These are phyloP conservation scores for Silene conica DNA, from an alignment of 148 eudicot species.

Conservation along the genomic window DNA sequence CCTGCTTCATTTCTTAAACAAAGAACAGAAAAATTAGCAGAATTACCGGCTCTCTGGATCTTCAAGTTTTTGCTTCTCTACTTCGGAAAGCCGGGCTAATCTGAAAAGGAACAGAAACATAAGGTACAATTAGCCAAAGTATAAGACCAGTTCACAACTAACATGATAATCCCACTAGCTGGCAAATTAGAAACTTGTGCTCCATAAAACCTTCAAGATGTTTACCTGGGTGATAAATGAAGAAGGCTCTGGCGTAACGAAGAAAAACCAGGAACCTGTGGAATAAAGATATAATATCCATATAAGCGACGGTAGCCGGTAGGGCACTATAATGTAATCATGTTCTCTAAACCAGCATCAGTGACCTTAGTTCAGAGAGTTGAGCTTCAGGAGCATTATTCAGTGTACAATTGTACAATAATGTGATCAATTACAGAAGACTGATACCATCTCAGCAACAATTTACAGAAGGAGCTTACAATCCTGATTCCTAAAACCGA, in stretches of 20 bases:
- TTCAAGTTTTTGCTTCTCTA: constrained; percentile 73
- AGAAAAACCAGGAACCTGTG: constrained; percentile 78
- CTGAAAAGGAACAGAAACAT: constrained; percentile 28
- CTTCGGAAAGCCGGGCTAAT: constrained; percentile 79
- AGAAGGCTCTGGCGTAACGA: constrained; percentile 64
- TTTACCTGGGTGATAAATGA: constrained; percentile 75
- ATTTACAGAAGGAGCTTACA: neutral
- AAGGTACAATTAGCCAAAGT: constrained; percentile 10
- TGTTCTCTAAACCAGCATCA: constrained; percentile 5
- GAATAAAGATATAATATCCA: neutral
- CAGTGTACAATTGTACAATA: neutral
- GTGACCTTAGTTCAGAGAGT: neutral
- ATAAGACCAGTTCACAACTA: neutral
- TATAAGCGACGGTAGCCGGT: neutral
- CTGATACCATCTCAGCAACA: neutral
- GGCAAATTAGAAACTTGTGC: neutral
- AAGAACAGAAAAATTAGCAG: neutral
- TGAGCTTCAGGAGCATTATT: neutral
- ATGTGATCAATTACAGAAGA: neutral
- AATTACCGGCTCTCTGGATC: constrained; percentile 80
- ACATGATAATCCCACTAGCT: neutral
- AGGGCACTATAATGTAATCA: neutral
- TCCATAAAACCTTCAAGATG: neutral
- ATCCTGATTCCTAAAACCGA: neutral
- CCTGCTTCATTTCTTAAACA: too few species aligned